A percentile compares a stretch with the other conserved stretches of the same genome.
phyloP scores from a whole-genome alignment of 2,329 filamentous ascomycete species.

The Aspergillus calidoustus region DNA sequence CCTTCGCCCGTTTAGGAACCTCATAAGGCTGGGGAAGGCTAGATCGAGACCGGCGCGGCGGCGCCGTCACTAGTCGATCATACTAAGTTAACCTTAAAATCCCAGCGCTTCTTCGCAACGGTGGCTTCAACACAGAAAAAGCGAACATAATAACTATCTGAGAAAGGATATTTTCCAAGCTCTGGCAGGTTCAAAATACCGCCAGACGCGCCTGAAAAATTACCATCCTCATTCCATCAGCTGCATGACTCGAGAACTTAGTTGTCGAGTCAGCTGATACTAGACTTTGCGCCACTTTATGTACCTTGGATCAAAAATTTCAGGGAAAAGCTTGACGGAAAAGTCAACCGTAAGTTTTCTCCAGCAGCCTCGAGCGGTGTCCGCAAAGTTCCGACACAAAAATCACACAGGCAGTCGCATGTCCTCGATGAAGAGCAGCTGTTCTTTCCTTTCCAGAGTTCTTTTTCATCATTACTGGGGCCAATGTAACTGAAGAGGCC shows the following conservation, averaged over 20 bases:
- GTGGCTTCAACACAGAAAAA: not conserved
- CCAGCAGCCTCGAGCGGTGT: not conserved
- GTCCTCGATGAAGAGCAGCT: not conserved
- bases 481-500: slow-evolving; percentile 27
- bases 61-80: slow-evolving; percentile 1
- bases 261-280: slow-evolving; percentile 11
- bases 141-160: not conserved
- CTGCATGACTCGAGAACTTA: slow-evolving; percentile 7
- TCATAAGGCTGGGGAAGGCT: not conserved
- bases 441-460: not conserved
- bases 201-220: slow-evolving; percentile 4
- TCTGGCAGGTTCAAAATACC: not conserved
- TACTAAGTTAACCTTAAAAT: slow-evolving; percentile 24
- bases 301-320: not conserved
- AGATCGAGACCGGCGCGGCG: not conserved
- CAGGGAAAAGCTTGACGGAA: not conserved
- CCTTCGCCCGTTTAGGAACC: not conserved
- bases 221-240: not conserved
- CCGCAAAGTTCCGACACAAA: not conserved
- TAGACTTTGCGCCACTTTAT: not conserved
- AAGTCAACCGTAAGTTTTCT: not conserved
- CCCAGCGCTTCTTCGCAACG: not conserved
- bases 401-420: not conserved
- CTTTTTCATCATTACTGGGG: slow-evolving; percentile 22
- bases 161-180: not conserved